Evolutionary conservation across 2,329 filamentous ascomycete genomes (phyloP), one percentile per base, ranked within the genome.

Genomic region (Metarhizium humberi): DNA sequence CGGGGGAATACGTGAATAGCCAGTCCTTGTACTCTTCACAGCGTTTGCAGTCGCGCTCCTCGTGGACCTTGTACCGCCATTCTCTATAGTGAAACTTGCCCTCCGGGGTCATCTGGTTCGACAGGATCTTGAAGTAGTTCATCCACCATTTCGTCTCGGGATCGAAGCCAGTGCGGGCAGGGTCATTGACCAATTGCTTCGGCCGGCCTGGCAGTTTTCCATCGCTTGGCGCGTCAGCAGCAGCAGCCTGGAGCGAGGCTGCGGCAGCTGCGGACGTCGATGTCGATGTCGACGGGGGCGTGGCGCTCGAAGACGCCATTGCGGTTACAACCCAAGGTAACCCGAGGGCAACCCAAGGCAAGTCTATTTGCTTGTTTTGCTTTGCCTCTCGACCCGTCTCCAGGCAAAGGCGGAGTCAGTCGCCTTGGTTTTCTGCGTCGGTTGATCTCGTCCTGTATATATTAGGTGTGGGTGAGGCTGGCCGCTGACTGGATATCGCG

Each of bases 1-100:
- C 83, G 32, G 94, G 94, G 55, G 87, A 92, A 77, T 92, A 88
- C 67, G 83, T 74, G 64, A 97, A 83, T 40, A 95, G 81, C 77
- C 88, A 96, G 71, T 94, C 87, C 56, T 90, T 85, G 71, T 89
- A 82, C 47, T 85, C 75, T 67, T 96, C 90, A 77, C 90, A 96
- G 54, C 84, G 83, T 66, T 79, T 79, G 78, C 88, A 92, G 78
- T 96, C 91, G 34, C 78, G 75, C 58, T 80, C 81, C 74, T 94
- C 90, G 72, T 91, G 85, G 56, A 84, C 78, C 55, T 80, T 76
- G 75, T 95, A 91, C 60, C 85, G 84, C 69, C 83, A 84, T 67
- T 86, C 79, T 67, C 90, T 88, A 78, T 90, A 96, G 73, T 88
- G 81, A 66, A 87, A 82, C 60, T 79, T 73, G 52, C 88, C 88